Base-by-base conservation (phyloP, 495 filamentous ascomycete genomes). In the Neurospora hispaniola region DNA sequence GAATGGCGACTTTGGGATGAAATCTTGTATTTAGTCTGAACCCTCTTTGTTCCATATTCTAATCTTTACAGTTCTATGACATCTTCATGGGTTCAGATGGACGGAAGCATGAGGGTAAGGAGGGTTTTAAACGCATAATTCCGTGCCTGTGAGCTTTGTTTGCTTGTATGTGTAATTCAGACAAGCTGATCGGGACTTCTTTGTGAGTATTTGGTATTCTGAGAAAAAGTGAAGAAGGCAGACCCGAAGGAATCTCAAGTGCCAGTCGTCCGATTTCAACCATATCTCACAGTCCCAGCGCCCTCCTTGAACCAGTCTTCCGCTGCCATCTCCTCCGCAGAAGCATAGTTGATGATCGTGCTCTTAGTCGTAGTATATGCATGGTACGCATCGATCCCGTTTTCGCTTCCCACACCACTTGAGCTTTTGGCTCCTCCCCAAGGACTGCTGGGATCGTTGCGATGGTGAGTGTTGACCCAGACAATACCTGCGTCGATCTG, bases 401-500 rank as follows among this genome's bases (percentile, higher is more conserved):
- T 89, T 80, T 88, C 87, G 71, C 85, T 88, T 2, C 87, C 87
- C 1, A 89, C 79, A 16, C 87, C 87, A 72, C 86, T 88, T 72
- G 83, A 82, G 41, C 75, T 73, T 73, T 85, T 86, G 70, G 86
- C 83, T 16, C 87, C 87, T 31, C 87, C 87, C 86, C 86, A 89
- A 7, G 87, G 86, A 70, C 86, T 88, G 68, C 86, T 88, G n/a
- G 87, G 86, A 70, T 88, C 87, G 72, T 88, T 88, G 42, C 87
- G 79, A 77, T 90, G 87, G 77, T 90, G 88, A 12, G 86, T 88
- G 74, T 90, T 90, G 35, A 89, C 85, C 88, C 88, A 89, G 16
- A 87, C 86, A 73, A 89, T 89, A 0, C 88, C 88, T 0, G 87
- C 84, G 54, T 89, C 85, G 42, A 90, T 87, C 59, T 81, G 80